Conservation (phyloP, 345 rosid species). For the Tarenaya hassleriana region DNA sequence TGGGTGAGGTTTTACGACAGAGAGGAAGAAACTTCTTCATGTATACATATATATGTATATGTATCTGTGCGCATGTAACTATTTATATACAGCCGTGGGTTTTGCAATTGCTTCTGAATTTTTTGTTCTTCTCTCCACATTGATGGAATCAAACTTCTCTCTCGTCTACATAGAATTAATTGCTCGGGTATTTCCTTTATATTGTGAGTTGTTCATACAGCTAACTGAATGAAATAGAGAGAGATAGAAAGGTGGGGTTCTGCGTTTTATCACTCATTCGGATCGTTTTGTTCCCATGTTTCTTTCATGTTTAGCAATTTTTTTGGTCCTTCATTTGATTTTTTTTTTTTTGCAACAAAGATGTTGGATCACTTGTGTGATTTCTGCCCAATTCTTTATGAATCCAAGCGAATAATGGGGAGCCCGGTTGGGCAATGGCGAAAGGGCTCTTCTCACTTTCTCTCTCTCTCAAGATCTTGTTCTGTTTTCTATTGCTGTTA, state of each 20-base stretch:
- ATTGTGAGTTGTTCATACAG: not conserved
- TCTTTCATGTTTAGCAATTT: no score
- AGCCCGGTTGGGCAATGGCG: no score
- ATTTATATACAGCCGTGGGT: not conserved
- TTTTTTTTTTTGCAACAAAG: not conserved
- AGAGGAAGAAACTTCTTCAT: conserved; percentile 13
- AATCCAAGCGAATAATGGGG: no score
- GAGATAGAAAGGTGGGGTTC: not conserved
- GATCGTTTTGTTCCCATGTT: no score
- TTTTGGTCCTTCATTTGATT: no score
- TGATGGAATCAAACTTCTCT: conserved; percentile 19
- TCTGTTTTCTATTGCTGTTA: no score
- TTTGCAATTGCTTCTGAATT: not conserved
- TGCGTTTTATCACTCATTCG: no score
- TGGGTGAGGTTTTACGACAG: conserved; percentile 29
- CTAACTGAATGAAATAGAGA: not conserved
- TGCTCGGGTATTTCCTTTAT: conserved; percentile 7
- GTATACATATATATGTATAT: not conserved
- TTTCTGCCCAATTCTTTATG: no score
- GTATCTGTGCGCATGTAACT: not conserved
- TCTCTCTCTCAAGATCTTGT: no score
- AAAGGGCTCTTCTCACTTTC: no score
- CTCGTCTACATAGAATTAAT: conserved; percentile 16
- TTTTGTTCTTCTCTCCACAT: conserved; percentile 16
- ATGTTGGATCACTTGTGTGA: no score